phyloP scores from a whole-genome alignment of 345 rosid species.

The Streptanthus diversifolius region DNA sequence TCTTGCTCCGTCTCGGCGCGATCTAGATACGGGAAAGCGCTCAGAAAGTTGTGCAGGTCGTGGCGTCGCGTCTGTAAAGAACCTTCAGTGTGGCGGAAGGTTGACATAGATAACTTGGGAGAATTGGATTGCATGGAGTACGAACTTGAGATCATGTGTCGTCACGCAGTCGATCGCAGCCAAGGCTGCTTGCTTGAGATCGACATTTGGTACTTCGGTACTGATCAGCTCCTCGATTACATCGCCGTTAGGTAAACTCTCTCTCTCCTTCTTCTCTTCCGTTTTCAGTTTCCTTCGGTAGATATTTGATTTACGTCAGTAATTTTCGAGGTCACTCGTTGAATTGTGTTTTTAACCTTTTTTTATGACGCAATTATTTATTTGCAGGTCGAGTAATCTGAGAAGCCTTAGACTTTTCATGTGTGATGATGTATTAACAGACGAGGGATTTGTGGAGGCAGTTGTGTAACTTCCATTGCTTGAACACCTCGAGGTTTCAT shows the following conservation, averaged over 20 bases:
- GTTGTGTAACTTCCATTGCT: conserved; percentile 46
- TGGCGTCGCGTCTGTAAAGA: conserved; percentile 54
- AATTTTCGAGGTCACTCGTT: too few relatives aligned
- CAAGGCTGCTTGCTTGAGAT: conserved; percentile 43
- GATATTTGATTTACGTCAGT: too few relatives aligned
- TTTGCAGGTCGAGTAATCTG: conserved; percentile 45
- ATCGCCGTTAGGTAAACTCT: conserved; percentile 40
- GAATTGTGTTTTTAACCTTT: too few relatives aligned
- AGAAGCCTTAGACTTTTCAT: conserved; percentile 41
- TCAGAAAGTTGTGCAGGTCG: conserved; percentile 48
- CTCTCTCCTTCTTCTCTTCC: neutral
- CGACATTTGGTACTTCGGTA: conserved; percentile 39
- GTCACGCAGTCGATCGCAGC: conserved; percentile 58
- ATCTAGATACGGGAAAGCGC: conserved; percentile 41
- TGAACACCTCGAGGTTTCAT: conserved; percentile 56
- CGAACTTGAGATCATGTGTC: conserved; percentile 30
- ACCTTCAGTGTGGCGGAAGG: conserved; percentile 48
- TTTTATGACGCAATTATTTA: neutral
- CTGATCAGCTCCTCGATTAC: conserved; percentile 43
- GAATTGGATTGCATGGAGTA: neutral
- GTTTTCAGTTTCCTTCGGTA: too few relatives aligned
- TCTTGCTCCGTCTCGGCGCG: conserved; percentile 37
- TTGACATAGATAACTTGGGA: conserved; percentile 28
- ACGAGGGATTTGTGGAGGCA: conserved; percentile 39
- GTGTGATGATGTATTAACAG: conserved; percentile 36